Evolutionary conservation across 1,284 basidiomycete species (phyloP), one percentile per base, ranked within the genome.

Genomic region (Moesziomyces sp.): DNA sequence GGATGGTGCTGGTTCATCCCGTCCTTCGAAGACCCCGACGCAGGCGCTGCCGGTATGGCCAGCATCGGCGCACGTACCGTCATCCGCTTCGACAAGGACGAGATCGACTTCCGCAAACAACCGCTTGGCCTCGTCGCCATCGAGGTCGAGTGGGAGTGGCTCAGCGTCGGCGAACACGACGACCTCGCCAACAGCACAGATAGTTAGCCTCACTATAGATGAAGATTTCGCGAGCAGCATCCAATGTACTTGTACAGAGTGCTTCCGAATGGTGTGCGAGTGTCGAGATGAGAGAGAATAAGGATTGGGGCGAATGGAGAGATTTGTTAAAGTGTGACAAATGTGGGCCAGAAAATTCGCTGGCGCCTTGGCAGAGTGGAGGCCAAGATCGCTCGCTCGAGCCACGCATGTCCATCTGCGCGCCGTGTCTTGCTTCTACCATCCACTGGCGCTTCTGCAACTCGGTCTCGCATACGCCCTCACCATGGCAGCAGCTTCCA

Each of bases 1-100:
- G 83, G 84, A 5, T 77, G 83, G 71, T 66, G 74, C 35, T 85
- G 84, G 84, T 68, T 84, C 62, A 81, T 85, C 30, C 84, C 84
- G 0, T 59, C 76, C 0, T 85, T 84, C 51, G 82, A 84, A 42
- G 75, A 76, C 18, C 71, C 74, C 0, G 54, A 74, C 45, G 59
- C 66, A 0, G 66, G 59, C 0, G 46, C n/a, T 0, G 40, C 49
- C 6, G 45, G 49, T 0, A 52, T 69, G 56, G 56, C 52, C 13
- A 44, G 44, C 5, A 46, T 56, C 10, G 67, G 63, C 6, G 52
- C 44, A 19, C 33, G 28, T 38, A 70, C 71, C 40, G 19, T 56
- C 48, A 45, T 81, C 23, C 28, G 67, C 3, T 68, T 84, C 23
- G 63, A 58, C 5, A 64, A 58, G 35, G 72, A 74, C 23, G 82